phyloP scores from a whole-genome alignment of 495 filamentous ascomycete species.

The Aspergillus mulundensis region DNA sequence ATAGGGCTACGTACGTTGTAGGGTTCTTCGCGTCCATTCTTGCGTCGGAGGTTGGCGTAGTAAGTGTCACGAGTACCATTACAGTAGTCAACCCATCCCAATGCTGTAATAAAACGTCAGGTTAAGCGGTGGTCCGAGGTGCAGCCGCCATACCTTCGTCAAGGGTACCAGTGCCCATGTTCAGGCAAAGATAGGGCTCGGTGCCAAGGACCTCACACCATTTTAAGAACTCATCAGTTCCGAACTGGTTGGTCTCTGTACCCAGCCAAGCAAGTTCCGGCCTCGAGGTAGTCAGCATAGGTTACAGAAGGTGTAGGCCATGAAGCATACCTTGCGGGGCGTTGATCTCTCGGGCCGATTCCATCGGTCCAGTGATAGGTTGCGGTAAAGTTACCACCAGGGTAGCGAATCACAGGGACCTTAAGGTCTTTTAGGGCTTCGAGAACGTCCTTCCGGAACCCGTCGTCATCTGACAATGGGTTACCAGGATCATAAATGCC shows the following conservation, averaged over 20 bases:
- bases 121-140: background rate
- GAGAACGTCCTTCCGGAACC: constrained; percentile 73
- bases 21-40: constrained; percentile 66
- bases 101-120: constrained; percentile 30
- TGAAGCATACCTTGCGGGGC: constrained; percentile 48
- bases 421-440: constrained; percentile 63
- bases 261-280: constrained; percentile 75
- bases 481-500: constrained; percentile 75
- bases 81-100: constrained; percentile 81
- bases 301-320: background rate
- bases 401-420: constrained; percentile 72
- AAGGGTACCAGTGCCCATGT: constrained; percentile 70
- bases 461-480: constrained; percentile 65
- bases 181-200: constrained; percentile 71
- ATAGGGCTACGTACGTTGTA: constrained; percentile 52
- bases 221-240: constrained; percentile 78
- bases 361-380: constrained; percentile 84
- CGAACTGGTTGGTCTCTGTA: constrained; percentile 70
- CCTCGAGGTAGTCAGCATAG: constrained; percentile 25
- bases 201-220: constrained; percentile 68
- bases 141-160: constrained; percentile 53
- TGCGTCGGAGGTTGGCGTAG: constrained; percentile 71
- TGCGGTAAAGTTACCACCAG: constrained; percentile 75
- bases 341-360: constrained; percentile 62
- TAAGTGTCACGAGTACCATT: constrained; percentile 68